A percentile compares a stretch with the other conserved stretches of the same genome.
Conservation (phyloP, 2,329 filamentous ascomycete genomes). For the Colletotrichum truncatum region DNA sequence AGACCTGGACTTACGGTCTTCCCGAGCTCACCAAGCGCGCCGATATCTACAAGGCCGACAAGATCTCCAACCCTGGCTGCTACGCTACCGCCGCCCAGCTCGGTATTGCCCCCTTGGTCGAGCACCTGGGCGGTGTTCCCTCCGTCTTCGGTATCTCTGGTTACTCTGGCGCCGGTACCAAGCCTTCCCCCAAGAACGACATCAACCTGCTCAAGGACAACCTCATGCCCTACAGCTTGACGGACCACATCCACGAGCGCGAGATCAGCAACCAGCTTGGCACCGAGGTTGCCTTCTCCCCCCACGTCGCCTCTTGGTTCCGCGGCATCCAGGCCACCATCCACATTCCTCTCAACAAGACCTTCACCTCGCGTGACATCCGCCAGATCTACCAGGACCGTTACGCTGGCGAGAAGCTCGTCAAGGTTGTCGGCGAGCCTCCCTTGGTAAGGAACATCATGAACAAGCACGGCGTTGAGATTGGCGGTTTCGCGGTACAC, state of each 20-base stretch:
- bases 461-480: slow-evolving; percentile 88
- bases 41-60: slow-evolving; percentile 79
- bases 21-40: slow-evolving; percentile 84
- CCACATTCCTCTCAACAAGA: slow-evolving; percentile 84
- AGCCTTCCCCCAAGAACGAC: slow-evolving; percentile 94
- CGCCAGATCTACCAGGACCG: slow-evolving; percentile 95
- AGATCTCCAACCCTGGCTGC: slow-evolving; percentile 93
- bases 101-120: slow-evolving; percentile 83
- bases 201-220: slow-evolving; percentile 85
- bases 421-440: slow-evolving; percentile 90
- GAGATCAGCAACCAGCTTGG: slow-evolving; percentile 87
- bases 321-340: slow-evolving; percentile 94
- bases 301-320: slow-evolving; percentile 97
- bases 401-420: slow-evolving; percentile 93
- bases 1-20: slow-evolving; percentile 87
- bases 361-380: slow-evolving; percentile 91
- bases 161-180: slow-evolving; percentile 94
- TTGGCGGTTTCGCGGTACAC: slow-evolving; percentile 95
- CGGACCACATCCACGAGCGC: slow-evolving; percentile 93
- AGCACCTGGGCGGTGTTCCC: slow-evolving; percentile 79
- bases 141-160: slow-evolving; percentile 91
- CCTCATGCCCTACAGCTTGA: slow-evolving; percentile 89
- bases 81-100: slow-evolving; percentile 95
- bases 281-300: slow-evolving; percentile 81
- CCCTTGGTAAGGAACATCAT: slow-evolving; percentile 85